phyloP scores from a whole-genome alignment of 345 rosid genomes.

The Hibiscus tridactylites region DNA sequence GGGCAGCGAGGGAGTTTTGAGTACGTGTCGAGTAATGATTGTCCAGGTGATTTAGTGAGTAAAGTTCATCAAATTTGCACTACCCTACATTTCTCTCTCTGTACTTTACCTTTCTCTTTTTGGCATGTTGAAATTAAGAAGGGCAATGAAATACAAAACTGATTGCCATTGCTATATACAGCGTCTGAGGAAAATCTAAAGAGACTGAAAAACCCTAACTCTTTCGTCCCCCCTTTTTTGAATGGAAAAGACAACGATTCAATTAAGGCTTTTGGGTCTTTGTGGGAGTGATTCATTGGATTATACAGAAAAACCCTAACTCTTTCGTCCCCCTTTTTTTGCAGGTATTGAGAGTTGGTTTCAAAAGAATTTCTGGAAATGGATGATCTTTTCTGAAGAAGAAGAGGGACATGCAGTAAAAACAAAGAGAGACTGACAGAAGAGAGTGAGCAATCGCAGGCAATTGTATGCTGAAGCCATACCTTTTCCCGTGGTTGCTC shows the following conservation, averaged over 20 bases:
- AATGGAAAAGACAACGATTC: background rate
- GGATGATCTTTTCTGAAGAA: background rate
- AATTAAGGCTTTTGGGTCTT: background rate
- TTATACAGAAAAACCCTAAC: background rate
- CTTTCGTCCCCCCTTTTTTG: too few species aligned
- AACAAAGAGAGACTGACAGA: constrained; percentile 44
- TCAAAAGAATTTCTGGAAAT: background rate
- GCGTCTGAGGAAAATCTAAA: background rate
- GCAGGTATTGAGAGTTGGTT: background rate
- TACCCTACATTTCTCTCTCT: background rate
- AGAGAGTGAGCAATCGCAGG: constrained; percentile 80
- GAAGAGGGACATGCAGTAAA: background rate
- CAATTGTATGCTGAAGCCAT: constrained; percentile 33
- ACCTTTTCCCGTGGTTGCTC: constrained; percentile 53
- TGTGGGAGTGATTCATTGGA: background rate
- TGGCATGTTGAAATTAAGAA: background rate
- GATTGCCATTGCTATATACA: background rate
- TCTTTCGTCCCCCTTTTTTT: background rate
- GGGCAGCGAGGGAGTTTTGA: background rate
- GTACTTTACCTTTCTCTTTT: background rate
- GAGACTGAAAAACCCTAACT: too few species aligned
- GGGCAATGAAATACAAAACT: background rate
- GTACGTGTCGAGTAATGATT: background rate
- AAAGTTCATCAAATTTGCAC: background rate
- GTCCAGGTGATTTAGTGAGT: background rate